A percentile compares a stretch with the other conserved stretches of the same genome.
phyloP scores from a whole-genome alignment of 192 early-diverging fungal genomes.

The Backusella tuberculispora region DNA sequence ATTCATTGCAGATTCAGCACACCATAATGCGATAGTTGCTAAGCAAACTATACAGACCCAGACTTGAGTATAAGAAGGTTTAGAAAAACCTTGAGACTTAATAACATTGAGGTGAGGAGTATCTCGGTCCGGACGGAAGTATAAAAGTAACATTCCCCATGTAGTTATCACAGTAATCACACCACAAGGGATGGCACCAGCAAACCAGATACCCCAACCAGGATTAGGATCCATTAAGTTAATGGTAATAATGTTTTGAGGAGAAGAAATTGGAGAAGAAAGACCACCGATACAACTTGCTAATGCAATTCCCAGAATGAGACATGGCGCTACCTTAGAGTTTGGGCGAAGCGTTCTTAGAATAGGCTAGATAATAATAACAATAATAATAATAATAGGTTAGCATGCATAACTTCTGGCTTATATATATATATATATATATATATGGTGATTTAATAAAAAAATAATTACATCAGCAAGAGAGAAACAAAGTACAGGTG shows the following conservation, averaged over 20 bases:
- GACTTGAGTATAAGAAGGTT: slow-evolving; percentile 9
- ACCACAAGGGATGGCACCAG: slow-evolving; percentile 63
- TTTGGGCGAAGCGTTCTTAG: slow-evolving; percentile 64
- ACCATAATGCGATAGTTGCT: slow-evolving; percentile 71
- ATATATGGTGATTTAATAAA: background rate
- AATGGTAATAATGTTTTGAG: slow-evolving; percentile 80
- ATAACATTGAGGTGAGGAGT: slow-evolving; percentile 26
- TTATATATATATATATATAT: no score
- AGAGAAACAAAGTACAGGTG: slow-evolving; percentile 76
- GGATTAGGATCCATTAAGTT: slow-evolving; percentile 67
- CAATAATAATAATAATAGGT: background rate
- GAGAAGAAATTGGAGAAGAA: slow-evolving; percentile 74
- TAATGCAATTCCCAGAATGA: slow-evolving; percentile 76
- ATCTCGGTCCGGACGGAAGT: slow-evolving; percentile 20
- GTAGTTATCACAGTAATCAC: slow-evolving; percentile 62
- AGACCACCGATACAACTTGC: slow-evolving; percentile 77
- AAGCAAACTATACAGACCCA: slow-evolving; percentile 55
- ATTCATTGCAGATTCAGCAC: slow-evolving; percentile 57
- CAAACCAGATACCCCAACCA: slow-evolving; percentile 71
- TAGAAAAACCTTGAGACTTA: slow-evolving; percentile 1
- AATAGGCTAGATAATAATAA: slow-evolving; percentile 56
- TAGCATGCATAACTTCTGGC: background rate
- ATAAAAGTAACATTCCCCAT: slow-evolving; percentile 60
- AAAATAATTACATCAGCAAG: slow-evolving; percentile 36
- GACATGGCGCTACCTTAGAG: slow-evolving; percentile 58